These are phyloP conservation scores for Onygenales sp. DNA, from an alignment of 2,329 filamentous ascomycete species.

Conservation along the genomic window DNA sequence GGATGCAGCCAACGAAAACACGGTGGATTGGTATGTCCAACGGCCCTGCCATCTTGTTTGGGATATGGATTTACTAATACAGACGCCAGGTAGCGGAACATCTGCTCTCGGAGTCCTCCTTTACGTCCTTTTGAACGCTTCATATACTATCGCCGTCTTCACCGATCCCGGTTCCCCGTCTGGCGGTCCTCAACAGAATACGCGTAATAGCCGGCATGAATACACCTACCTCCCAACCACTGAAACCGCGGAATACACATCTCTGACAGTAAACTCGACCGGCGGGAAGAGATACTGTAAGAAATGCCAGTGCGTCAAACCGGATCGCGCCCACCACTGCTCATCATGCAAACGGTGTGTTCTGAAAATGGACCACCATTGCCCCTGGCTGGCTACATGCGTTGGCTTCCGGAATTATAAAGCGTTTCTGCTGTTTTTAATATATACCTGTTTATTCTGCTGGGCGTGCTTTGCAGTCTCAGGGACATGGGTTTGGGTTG, in stretches of 20 bases:
- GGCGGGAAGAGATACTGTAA: slow-evolving; percentile 88
- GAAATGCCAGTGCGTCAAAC: slow-evolving; percentile 91
- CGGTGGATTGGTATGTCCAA: slow-evolving; percentile 32
- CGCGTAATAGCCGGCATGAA: slow-evolving; percentile 24
- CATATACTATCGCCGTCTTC: slow-evolving; percentile 88
- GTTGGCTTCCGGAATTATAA: slow-evolving; percentile 94
- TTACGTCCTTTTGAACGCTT: slow-evolving; percentile 74
- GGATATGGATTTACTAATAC: slow-evolving; percentile 2
- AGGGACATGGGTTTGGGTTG: slow-evolving; percentile 72
- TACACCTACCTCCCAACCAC: slow-evolving; percentile 78
- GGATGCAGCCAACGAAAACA: slow-evolving; percentile 45
- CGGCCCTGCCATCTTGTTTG: not conserved
- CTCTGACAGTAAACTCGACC: slow-evolving; percentile 85
- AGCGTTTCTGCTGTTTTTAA: slow-evolving; percentile 81
- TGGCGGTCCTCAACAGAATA: not conserved
- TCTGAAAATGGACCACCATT: slow-evolving; percentile 99
- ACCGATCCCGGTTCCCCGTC: slow-evolving; percentile 67
- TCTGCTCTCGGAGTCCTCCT: slow-evolving; percentile 60
- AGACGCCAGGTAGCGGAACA: slow-evolving; percentile 27
- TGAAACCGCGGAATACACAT: slow-evolving; percentile 53
- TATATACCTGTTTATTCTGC: slow-evolving; percentile 82
- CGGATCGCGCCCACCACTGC: slow-evolving; percentile 93
- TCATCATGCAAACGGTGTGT: slow-evolving; percentile 90
- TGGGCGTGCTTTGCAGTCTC: slow-evolving; percentile 71
- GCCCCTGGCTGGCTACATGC: slow-evolving; percentile 94